Evolutionary conservation across 139 green algal genomes (phyloP).

Genomic region (Chlorella sp.): DNA sequence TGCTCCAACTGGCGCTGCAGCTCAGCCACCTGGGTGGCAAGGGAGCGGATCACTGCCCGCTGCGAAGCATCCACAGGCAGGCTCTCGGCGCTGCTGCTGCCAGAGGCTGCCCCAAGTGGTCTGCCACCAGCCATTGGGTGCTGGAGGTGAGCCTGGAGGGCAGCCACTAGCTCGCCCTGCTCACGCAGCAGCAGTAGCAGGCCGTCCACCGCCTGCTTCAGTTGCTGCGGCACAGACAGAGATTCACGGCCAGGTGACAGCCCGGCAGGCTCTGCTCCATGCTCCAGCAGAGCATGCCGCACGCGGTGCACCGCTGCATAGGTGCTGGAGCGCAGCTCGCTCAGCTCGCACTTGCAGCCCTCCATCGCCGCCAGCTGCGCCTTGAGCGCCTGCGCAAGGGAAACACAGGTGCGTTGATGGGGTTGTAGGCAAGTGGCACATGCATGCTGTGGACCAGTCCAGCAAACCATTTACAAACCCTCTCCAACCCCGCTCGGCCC

Average conservation of each 20-base stretch:
- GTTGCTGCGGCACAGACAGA: constrained; percentile 20
- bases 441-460: no score
- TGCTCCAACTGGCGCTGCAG: constrained; percentile 13
- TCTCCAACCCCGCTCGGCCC: background rate
- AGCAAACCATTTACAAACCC: no score
- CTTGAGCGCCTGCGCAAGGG: background rate
- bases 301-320: constrained; percentile 24
- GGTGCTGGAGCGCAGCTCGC: constrained; percentile 28
- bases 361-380: background rate
- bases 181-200: constrained; percentile 32
- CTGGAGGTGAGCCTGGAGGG: constrained; percentile 36
- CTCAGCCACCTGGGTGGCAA: constrained; percentile 27
- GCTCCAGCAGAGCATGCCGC: background rate
- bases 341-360: background rate
- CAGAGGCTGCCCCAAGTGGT: background rate
- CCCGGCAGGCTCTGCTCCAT: background rate
- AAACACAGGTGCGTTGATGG: no score
- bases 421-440: no score
- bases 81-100: background rate
- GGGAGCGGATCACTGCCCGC: constrained; percentile 43
- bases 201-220: constrained; percentile 23
- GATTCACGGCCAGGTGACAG: background rate
- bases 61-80: constrained; percentile 39
- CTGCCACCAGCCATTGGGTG: constrained; percentile 30
- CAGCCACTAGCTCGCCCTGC: constrained; percentile 2